phyloP scores from a whole-genome alignment of 2,329 filamentous ascomycete species.

The Akanthomyces dipterigenus region DNA sequence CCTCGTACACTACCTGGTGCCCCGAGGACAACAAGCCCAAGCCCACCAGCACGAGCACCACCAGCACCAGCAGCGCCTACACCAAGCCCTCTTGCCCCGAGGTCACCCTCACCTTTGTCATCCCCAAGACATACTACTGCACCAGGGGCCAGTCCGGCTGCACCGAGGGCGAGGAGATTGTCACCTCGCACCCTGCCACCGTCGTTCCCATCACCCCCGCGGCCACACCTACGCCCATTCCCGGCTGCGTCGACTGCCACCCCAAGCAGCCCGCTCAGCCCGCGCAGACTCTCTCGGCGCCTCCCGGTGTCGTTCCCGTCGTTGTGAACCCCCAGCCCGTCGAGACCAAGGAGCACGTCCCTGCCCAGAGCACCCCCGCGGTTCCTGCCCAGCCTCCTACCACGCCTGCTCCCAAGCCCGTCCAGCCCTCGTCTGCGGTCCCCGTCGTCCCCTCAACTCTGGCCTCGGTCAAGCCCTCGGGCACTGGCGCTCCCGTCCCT shows the following conservation, averaged over 20 bases:
- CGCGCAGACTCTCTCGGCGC: neutral
- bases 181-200: constrained; percentile 19
- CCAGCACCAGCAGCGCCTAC: constrained; percentile 10
- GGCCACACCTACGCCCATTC: constrained; percentile 21
- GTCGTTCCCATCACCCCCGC: constrained; percentile 21
- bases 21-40: constrained; percentile 20
- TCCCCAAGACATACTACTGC: constrained; percentile 24
- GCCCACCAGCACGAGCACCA: constrained; percentile 7
- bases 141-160: constrained; percentile 21
- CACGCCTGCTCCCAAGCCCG: constrained; percentile 10
- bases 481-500: constrained; percentile 10
- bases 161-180: constrained; percentile 20
- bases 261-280: constrained; percentile 14
- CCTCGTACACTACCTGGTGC: constrained; percentile 32
- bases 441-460: constrained; percentile 13
- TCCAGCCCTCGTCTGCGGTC: constrained; percentile 9
- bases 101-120: constrained; percentile 22
- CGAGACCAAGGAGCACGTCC: neutral
- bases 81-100: constrained; percentile 16
- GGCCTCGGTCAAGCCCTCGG: constrained; percentile 10
- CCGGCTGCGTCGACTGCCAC: constrained; percentile 21
- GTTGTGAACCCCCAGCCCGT: neutral
- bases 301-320: constrained; percentile 1
- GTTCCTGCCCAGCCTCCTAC: neutral
- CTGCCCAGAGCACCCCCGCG: constrained; percentile 7